These are phyloP conservation scores for Volutella citrinella DNA, from an alignment of 2,329 filamentous ascomycete species.

Conservation along the genomic window DNA sequence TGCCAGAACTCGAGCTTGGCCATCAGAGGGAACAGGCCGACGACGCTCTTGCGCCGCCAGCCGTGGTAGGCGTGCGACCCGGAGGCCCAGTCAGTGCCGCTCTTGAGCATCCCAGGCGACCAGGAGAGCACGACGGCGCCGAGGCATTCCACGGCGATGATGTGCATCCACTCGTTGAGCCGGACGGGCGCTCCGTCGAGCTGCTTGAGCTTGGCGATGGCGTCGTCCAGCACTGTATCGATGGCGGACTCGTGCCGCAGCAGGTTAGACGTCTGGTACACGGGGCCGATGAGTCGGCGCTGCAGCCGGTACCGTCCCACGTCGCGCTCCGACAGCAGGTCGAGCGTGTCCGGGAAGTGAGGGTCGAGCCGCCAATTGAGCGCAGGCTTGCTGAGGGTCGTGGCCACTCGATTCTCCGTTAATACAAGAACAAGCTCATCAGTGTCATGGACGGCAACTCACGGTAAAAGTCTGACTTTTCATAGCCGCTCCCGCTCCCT, in stretches of 20 bases:
- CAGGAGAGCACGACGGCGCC: conserved; percentile 49
- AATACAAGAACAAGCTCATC: neutral
- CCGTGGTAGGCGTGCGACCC: conserved; percentile 47
- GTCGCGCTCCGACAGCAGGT: conserved; percentile 49
- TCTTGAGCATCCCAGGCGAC: conserved; percentile 47
- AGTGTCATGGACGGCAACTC: conserved; percentile 14
- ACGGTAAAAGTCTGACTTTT: conserved; percentile 54
- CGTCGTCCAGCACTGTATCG: conserved; percentile 36
- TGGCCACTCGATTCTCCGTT: conserved; percentile 37
- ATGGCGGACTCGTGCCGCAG: conserved; percentile 39
- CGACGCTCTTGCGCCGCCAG: conserved; percentile 51
- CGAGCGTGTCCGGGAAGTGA: conserved; percentile 42
- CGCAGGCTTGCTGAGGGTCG: conserved; percentile 40
- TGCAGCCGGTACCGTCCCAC: conserved; percentile 46
- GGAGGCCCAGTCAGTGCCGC: conserved; percentile 43
- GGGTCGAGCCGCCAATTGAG: conserved; percentile 37
- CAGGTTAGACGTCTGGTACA: conserved; percentile 43
- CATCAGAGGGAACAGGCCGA: conserved; percentile 46
- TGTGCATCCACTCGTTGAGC: conserved; percentile 56
- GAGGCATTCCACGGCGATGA: conserved; percentile 50
- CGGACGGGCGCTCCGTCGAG: conserved; percentile 41
- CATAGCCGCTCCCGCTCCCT: conserved; percentile 46
- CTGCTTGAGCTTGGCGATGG: conserved; percentile 32
- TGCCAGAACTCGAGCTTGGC: conserved; percentile 38
- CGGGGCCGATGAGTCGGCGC: conserved; percentile 46